Evolutionary conservation across 2,329 filamentous ascomycete species (phyloP).

Genomic region (Magnaporthiopsis poae): DNA sequence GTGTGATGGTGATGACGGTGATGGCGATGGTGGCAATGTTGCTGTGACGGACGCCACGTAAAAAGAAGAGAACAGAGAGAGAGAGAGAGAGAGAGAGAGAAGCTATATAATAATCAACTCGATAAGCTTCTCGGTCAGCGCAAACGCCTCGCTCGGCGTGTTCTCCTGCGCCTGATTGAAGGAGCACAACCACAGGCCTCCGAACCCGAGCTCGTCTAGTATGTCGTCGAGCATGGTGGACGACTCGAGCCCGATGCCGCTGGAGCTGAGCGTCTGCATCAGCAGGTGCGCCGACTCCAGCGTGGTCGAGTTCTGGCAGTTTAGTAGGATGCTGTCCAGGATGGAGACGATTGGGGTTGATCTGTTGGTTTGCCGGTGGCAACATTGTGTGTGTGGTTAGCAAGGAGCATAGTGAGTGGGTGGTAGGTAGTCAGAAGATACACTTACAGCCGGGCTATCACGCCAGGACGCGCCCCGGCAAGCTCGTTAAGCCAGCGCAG

Average conservation of each 20-base stretch:
- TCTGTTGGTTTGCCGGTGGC: slow-evolving; percentile 23
- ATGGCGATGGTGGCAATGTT: too few species aligned
- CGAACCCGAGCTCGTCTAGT: slow-evolving; percentile 52
- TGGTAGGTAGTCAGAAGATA: background rate
- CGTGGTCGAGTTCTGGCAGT: slow-evolving; percentile 51
- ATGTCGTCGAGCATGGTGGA: slow-evolving; percentile 39
- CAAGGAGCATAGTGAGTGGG: too few species aligned
- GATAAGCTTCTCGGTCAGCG: slow-evolving; percentile 50
- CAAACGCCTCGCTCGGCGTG: slow-evolving; percentile 39
- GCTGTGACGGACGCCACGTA: background rate
- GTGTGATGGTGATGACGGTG: too few species aligned
- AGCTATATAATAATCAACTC: slow-evolving; percentile 32
- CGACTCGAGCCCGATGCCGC: slow-evolving; percentile 38
- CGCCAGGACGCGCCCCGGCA: slow-evolving; percentile 42
- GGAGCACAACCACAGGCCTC: slow-evolving; percentile 51
- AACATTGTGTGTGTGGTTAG: background rate
- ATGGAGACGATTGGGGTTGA: slow-evolving; percentile 47
- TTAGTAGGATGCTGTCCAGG: slow-evolving; percentile 52
- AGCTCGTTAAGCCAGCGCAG: slow-evolving; percentile 51
- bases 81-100: too few species aligned
- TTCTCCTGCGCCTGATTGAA: slow-evolving; percentile 36
- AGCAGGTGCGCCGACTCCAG: slow-evolving; percentile 52
- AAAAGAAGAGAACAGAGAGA: background rate
- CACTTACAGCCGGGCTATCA: slow-evolving; percentile 50
- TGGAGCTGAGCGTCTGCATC: slow-evolving; percentile 48